Conservation (phyloP, 2,329 filamentous ascomycete species). For the Aspergillus puulaauensis region DNA sequence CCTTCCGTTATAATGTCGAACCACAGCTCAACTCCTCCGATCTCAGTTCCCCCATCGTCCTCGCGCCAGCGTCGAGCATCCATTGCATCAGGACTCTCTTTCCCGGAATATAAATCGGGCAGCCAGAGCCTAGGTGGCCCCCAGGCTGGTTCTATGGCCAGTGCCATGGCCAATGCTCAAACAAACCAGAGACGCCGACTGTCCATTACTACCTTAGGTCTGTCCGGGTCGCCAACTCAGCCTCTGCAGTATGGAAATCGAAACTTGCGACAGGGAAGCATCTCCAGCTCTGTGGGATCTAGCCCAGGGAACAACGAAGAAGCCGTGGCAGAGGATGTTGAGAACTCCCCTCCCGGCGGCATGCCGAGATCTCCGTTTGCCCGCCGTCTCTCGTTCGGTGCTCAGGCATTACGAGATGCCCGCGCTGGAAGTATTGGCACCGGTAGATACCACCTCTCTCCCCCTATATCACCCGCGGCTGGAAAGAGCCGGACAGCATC, state of each 20-base stretch:
- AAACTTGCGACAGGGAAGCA: constrained; percentile 61
- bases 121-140: constrained; percentile 17
- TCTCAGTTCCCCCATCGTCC: constrained; percentile 36
- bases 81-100: constrained; percentile 40
- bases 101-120: constrained; percentile 39
- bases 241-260: constrained; percentile 51
- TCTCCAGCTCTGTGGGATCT: constrained; percentile 61
- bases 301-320: constrained; percentile 42
- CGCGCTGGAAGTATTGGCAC: constrained; percentile 63
- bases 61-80: constrained; percentile 48
- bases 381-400: constrained; percentile 87
- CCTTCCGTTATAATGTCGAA: constrained; percentile 40
- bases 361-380: constrained; percentile 67
- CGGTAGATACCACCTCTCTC: constrained; percentile 55
- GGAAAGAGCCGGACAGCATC: constrained; percentile 28
- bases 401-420: constrained; percentile 72
- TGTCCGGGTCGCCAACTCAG: constrained; percentile 70
- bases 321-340: constrained; percentile 64
- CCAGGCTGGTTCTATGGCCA: constrained; percentile 50
- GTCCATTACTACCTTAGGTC: constrained; percentile 71
- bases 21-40: constrained; percentile 40
- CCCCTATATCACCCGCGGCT: constrained; percentile 30
- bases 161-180: constrained; percentile 50
- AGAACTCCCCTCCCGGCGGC: constrained; percentile 58
- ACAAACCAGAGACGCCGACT: constrained; percentile 61